A percentile compares a stretch with the other conserved stretches of the same genome.
Conservation (phyloP, 495 filamentous ascomycete species). For the Podospora didyma region DNA sequence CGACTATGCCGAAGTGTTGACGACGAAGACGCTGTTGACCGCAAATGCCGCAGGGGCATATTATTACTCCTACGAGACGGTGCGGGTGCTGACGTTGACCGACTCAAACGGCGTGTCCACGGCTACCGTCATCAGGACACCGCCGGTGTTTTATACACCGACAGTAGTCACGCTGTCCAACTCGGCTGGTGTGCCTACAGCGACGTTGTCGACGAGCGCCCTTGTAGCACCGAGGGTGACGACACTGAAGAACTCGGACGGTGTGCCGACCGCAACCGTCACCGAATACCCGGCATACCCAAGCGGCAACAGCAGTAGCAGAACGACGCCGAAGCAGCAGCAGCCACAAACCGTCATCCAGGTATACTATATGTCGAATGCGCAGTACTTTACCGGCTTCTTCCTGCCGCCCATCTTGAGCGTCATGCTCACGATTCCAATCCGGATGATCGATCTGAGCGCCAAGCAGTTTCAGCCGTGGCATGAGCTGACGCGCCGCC, state of each 20-base stretch:
- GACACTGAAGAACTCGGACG: conserved; percentile 20
- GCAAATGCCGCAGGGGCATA: background rate
- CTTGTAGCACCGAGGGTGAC: conserved; percentile 17
- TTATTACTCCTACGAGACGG: conserved; percentile 15
- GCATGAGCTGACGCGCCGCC: conserved; percentile 28
- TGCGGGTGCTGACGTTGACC: conserved; percentile 16
- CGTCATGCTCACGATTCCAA: conserved; percentile 27
- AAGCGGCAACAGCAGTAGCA: background rate
- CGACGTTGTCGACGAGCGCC: conserved; percentile 23
- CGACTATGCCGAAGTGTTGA: background rate
- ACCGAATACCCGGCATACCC: conserved; percentile 24
- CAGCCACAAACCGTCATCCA: conserved; percentile 5
- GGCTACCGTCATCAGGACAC: conserved; percentile 24
- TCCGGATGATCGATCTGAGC: conserved; percentile 33
- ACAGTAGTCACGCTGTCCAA: conserved; percentile 22
- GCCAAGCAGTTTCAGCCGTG: conserved; percentile 35
- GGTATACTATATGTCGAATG: conserved; percentile 19
- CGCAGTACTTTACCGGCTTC: conserved; percentile 32
- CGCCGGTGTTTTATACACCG: conserved; percentile 17
- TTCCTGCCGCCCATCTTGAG: conserved; percentile 32
- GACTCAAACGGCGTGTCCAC: conserved; percentile 18
- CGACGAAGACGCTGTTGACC: background rate
- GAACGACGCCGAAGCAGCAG: background rate
- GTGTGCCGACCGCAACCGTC: conserved; percentile 26
- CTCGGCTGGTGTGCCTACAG: conserved; percentile 19